Evolutionary conservation across 2,329 filamentous ascomycete genomes (phyloP).

Genomic region (Colletotrichum horii): DNA sequence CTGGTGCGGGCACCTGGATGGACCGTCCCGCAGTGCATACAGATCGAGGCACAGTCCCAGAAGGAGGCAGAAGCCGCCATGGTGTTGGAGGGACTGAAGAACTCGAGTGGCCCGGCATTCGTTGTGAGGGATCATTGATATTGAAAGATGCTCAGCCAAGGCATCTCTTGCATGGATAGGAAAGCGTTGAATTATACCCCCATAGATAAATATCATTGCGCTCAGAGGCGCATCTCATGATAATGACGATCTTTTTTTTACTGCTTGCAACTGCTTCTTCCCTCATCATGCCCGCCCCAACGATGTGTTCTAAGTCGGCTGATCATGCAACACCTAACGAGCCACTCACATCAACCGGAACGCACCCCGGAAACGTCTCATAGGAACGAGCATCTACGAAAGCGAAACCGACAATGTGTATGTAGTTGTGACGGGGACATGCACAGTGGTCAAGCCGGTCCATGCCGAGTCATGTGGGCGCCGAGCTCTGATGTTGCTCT

Average conservation of each 20-base stretch:
- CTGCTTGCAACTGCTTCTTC: neutral
- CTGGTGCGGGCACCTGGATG: neutral
- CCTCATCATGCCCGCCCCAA: neutral
- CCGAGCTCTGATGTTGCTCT: neutral
- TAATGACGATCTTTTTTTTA: neutral
- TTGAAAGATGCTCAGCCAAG: neutral
- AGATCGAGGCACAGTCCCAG: neutral
- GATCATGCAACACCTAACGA: neutral
- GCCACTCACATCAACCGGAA: neutral
- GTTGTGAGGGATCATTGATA: neutral
- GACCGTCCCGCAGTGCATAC: neutral
- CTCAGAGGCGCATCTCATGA: neutral
- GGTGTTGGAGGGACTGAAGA: neutral
- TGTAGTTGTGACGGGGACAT: neutral
- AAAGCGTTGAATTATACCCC: conserved; percentile 6
- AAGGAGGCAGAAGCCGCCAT: neutral
- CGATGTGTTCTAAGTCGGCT: neutral
- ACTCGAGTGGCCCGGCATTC: neutral
- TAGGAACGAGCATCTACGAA: neutral
- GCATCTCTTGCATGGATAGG: neutral
- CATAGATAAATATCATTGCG: neutral
- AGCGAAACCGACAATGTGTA: neutral
- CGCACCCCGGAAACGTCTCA: neutral
- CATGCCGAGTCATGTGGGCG: neutral
- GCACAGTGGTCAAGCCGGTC: neutral